Base-by-base conservation (phyloP, 202 grass and related monocot species). In the Schoenoplectus triqueter region DNA sequence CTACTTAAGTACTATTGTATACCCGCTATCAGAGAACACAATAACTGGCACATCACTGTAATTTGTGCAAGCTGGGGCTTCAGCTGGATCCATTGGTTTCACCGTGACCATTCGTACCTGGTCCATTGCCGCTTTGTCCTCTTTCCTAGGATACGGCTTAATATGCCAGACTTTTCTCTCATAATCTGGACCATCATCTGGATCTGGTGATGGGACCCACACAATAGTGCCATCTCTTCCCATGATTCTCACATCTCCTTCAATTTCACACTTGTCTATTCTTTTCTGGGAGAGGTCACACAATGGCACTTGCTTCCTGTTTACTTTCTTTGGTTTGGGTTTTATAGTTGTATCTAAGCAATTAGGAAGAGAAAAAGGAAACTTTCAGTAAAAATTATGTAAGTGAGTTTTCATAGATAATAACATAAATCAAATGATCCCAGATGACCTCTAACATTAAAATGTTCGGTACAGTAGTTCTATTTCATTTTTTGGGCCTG, bases 131-230 rank as follows among this genome's bases (percentile, higher is more conserved):
- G 82, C 80, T 20, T 69, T 9, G 84, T 97, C 95, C 0, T 71
- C 86, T 89, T 97, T 97, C 86, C 95, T 92, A 5, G 92, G 92
- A 78, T 97, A 97, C 21, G 94, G 94, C 84, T 84, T 89, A 51
- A 97, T 75, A 18, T 72, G 78, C 92, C 90, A 92, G 6, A 87
- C 84, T 84, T 90, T 90, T 17, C 71, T 80, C 5, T 85, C 69
- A 73, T 84, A 85, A 79, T 87, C 87, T 46, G 80, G 46, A 46
- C 86, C 69, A 18, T 57, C 64, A 54, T 82, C 80, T 2, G 85
- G 69, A n/a, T 56, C 63, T 0, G 85, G 83, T 2, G 89, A 82
- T n/a, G 87, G 75, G 8, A 97, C 89, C 21, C 89, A 82, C 14
- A 91, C 83, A 15, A 92, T 86, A 1, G 78, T 89, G 67, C 45